Base-by-base conservation (phyloP, 73 alveolate species). In the Durusdinium trenchii region DNA sequence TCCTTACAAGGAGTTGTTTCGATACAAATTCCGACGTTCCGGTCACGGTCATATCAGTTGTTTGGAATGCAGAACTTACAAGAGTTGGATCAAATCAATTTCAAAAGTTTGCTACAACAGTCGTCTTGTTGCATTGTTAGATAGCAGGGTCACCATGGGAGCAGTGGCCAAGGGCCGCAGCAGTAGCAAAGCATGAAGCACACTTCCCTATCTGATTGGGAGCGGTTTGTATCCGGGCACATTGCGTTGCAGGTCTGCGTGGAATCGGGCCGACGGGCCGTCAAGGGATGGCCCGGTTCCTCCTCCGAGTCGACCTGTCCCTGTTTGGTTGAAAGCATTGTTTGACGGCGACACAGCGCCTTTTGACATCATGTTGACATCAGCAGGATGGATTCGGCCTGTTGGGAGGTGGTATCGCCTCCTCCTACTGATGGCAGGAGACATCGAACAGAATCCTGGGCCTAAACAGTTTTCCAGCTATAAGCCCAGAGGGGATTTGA, bases 1-100 rank as follows among this genome's bases (percentile, higher is more conserved):
- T 3, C 48, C 26, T 40, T 90, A 43, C 61, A 35, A 35, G 32
- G 51, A 35, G 60, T 3, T 30, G 40, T 60, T 86, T 43, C 57
- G 64, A 32, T 86, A 46, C 76, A 40, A 45, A 16, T 86, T 86
- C 64, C 26, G 18, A 26, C 2, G 23, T 35, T 20, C 64, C 9
- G 84, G 84, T 2, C n/a, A n/a, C n/a, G n/a, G n/a, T n/a, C 95
- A 86, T 84, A 86, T 86, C 64, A 86, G 61, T 61, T 60, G 38
- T 12, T 42, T 42, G 36, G 84, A 86, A 35, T 45, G 45, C 3
- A 10, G 83, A 20, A 38, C 84, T 6, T 45, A 54, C 43, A 57
- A 61, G 35, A 4, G 51, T 3, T 61, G 83, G 69, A 38, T 86
- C 28, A 60, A 86, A 48, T 20, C 23, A 43, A 10, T 86, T 64